Conservation (phyloP, 176 grass and related monocot species). For the Alopecurus myosuroides region DNA sequence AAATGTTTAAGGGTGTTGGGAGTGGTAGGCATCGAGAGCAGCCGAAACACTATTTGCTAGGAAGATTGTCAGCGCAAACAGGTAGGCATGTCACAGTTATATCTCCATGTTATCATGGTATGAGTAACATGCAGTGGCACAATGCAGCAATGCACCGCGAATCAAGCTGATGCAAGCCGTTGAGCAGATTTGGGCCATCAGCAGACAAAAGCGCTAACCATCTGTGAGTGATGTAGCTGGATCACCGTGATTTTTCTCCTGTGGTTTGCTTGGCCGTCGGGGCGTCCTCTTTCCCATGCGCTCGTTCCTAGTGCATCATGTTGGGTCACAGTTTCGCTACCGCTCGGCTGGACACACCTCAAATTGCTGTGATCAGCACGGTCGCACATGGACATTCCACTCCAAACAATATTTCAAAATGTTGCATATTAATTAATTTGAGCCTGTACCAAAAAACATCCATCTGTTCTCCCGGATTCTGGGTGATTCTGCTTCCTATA, state of each 20-base stretch:
- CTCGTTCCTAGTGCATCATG: background rate
- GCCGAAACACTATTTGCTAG: background rate
- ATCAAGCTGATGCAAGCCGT: background rate
- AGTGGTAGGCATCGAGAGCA: background rate
- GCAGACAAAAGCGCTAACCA: background rate
- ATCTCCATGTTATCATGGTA: background rate
- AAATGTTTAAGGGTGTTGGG: background rate
- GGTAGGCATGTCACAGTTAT: background rate
- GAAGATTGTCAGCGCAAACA: background rate
- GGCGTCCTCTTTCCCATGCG: background rate
- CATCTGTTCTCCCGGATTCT: background rate
- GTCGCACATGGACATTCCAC: background rate
- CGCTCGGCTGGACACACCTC: background rate
- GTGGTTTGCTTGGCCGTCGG: background rate
- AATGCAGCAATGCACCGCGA: background rate
- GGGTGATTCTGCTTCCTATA: background rate
- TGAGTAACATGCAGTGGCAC: background rate
- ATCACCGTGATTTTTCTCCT: background rate
- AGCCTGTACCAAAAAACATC: background rate
- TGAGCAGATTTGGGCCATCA: background rate
- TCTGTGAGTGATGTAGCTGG: background rate
- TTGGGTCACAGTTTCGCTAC: no score
- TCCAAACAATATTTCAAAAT: no score
- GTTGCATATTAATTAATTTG: background rate
- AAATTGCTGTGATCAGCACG: background rate